Percentiles rank a stretch among this genome's conserved stretches.
These are phyloP conservation scores for Coemansia sp. DNA, from an alignment of 192 early-diverging fungal genomes.

Conservation along the genomic window DNA sequence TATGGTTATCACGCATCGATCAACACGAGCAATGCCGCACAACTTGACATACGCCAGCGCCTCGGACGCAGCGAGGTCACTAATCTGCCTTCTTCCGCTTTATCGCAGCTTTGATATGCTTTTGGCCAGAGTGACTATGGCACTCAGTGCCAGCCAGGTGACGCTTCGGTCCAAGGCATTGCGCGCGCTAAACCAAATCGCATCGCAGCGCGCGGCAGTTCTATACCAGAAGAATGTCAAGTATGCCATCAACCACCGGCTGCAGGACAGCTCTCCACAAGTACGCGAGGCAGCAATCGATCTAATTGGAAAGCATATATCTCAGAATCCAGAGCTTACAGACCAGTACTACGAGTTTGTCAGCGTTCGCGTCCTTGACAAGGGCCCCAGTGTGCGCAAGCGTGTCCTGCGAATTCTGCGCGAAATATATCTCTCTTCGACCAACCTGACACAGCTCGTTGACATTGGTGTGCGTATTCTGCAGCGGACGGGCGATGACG, in stretches of 20 bases:
- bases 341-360: constrained; percentile 78
- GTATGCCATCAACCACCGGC: constrained; percentile 67
- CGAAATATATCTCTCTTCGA: constrained; percentile 66
- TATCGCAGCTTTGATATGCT: constrained; percentile 71
- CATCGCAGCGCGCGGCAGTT: constrained; percentile 64
- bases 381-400: constrained; percentile 84
- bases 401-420: constrained; percentile 76
- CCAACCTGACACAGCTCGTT: constrained; percentile 51
- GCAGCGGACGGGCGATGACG: constrained; percentile 69
- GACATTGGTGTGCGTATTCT: constrained; percentile 73
- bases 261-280: constrained; percentile 78
- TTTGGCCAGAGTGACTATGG: constrained; percentile 63
- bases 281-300: constrained; percentile 93
- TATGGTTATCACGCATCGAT: constrained; percentile 36
- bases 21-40: constrained; percentile 30
- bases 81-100: constrained; percentile 59
- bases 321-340: constrained; percentile 63
- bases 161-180: constrained; percentile 75
- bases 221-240: constrained; percentile 65
- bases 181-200: constrained; percentile 76
- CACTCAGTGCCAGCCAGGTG: constrained; percentile 66
- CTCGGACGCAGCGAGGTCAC: constrained; percentile 40
- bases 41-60: constrained; percentile 21
- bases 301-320: constrained; percentile 78
- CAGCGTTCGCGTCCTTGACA: constrained; percentile 81